A percentile compares a stretch with the other conserved stretches of the same genome.
These are phyloP conservation scores for Madurella mycetomatis DNA, from an alignment of 2,329 filamentous ascomycete genomes.

Conservation along the genomic window DNA sequence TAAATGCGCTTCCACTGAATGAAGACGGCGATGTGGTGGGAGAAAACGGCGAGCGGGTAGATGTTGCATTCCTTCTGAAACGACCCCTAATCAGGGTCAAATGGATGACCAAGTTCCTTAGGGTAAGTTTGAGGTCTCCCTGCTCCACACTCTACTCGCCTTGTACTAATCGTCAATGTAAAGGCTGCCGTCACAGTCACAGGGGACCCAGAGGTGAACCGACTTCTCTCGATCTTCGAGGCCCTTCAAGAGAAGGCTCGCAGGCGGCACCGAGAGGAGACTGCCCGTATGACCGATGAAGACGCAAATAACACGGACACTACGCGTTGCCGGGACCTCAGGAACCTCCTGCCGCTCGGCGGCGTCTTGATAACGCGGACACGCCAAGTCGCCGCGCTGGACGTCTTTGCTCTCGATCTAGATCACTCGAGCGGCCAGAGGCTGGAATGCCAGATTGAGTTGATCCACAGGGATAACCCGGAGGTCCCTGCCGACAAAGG, in stretches of 20 bases:
- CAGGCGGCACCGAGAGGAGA: slow-evolving; percentile 58
- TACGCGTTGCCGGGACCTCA: slow-evolving; percentile 71
- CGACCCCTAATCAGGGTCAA: slow-evolving; percentile 83
- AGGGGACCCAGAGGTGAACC: slow-evolving; percentile 50
- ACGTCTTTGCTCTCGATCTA: slow-evolving; percentile 82
- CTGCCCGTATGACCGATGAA: slow-evolving; percentile 74
- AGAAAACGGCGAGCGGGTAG: slow-evolving; percentile 79
- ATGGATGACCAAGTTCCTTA: slow-evolving; percentile 78
- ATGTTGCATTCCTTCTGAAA: slow-evolving; percentile 90
- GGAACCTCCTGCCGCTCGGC: slow-evolving; percentile 67
- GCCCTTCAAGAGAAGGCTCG: slow-evolving; percentile 71
- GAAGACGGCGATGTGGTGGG: slow-evolving; percentile 64
- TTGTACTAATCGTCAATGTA: slow-evolving; percentile 29
- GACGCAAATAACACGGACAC: slow-evolving; percentile 80
- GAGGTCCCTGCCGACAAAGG: slow-evolving; percentile 63
- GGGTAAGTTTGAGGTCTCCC: slow-evolving; percentile 44
- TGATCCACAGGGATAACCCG: slow-evolving; percentile 78
- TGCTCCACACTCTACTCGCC: background rate
- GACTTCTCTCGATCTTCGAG: slow-evolving; percentile 61
- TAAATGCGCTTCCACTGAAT: slow-evolving; percentile 57
- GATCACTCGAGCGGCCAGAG: slow-evolving; percentile 86
- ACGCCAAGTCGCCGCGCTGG: slow-evolving; percentile 81
- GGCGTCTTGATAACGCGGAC: slow-evolving; percentile 68
- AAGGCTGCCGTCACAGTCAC: slow-evolving; percentile 56
- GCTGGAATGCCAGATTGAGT: slow-evolving; percentile 81